A percentile compares a stretch with the other conserved stretches of the same genome.
phyloP scores from a whole-genome alignment of 176 grass and related monocot species.

The Eleusine coracana region DNA sequence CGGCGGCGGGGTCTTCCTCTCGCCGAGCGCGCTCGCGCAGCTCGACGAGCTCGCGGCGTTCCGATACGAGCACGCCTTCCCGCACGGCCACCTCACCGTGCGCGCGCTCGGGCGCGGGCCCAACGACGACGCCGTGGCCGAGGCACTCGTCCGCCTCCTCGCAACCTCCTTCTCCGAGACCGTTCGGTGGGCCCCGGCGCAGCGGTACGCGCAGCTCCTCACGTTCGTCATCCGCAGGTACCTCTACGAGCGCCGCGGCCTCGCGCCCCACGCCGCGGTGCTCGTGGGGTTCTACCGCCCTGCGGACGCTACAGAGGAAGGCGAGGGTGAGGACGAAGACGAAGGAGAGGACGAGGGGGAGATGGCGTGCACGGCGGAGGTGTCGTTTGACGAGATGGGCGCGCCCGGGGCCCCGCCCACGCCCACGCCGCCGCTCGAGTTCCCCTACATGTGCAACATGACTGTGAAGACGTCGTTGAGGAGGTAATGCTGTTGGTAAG shows the following conservation, averaged over 20 bases:
- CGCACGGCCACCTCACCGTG: slow-evolving; percentile 61
- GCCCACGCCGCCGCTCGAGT: slow-evolving; percentile 65
- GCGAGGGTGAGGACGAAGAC: not conserved
- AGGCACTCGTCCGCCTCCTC: slow-evolving; percentile 64
- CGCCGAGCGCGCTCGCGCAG: slow-evolving; percentile 44
- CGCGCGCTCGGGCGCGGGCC: slow-evolving; percentile 44
- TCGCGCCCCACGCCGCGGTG: slow-evolving; percentile 67
- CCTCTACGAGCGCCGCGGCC: slow-evolving; percentile 55
- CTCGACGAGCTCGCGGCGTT: slow-evolving; percentile 54
- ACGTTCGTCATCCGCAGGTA: slow-evolving; percentile 76
- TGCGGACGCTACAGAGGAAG: not conserved
- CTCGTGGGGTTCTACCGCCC: slow-evolving; percentile 72
- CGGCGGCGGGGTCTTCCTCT: slow-evolving; percentile 58
- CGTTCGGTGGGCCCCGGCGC: slow-evolving; percentile 55
- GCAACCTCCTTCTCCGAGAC: slow-evolving; percentile 77
- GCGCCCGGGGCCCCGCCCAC: slow-evolving; percentile 69
- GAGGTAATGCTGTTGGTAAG: slow-evolving; percentile 52
- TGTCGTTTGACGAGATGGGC: slow-evolving; percentile 72
- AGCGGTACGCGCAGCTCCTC: slow-evolving; percentile 66
- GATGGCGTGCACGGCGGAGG: slow-evolving; percentile 85
- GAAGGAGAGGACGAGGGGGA: slow-evolving; percentile 24
- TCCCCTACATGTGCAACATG: slow-evolving; percentile 97
- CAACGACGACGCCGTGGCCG: slow-evolving; percentile 50
- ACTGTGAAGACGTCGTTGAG: slow-evolving; percentile 72
- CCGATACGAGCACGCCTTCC: slow-evolving; percentile 54